Evolutionary conservation across 768 basidiomycete genomes (phyloP), one percentile per base, ranked within the genome.

Genomic region (Tricholoma hemisulphureum): DNA sequence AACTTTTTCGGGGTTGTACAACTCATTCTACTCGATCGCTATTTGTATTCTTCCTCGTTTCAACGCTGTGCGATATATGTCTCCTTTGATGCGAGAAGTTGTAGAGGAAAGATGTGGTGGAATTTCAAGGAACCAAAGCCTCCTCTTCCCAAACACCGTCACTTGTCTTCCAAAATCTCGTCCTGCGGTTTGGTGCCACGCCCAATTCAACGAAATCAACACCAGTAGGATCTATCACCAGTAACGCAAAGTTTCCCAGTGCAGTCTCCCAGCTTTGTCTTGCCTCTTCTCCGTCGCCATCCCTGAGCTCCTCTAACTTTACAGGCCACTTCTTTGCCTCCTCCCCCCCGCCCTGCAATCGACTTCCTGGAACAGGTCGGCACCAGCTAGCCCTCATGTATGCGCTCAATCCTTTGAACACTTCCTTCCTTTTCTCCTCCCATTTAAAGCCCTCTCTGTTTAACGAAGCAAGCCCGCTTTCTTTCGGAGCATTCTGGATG

Each of bases 321-420:
- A 64, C 66, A 9, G 88, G 89, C 88, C 90, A 90, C 61, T 72
- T 74, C 60, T 81, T 80, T 57, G 81, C 79, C 48, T 84, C 85
- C 1, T 85, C 85, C 39, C 80, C 77, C 4, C 79, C 81, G 23
- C 80, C 80, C 11, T 67, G 53, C 43, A 91, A 65, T 11, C 65
- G 71, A 4, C 75, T 77, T 0, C 91, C 93, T 0, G 91, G 89
- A 0, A 76, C 66, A 2, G 90, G 89, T 3, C 86, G 76, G 60
- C 81, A 84, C 85, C 89, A 95, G 39, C 75, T 77, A 21, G 91
- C 91, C 61, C 82, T 84, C 83, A 92, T 83, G 48, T 77, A 71
- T 2, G 75, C 78, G 43, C 80, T 80, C 78, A 93, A 79, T 48
- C 59, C 69, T 57, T 81, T 77, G 68, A 90, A 95, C 29, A 80